Conservation (phyloP, 345 rosid species). For the Brassica carinata region DNA sequence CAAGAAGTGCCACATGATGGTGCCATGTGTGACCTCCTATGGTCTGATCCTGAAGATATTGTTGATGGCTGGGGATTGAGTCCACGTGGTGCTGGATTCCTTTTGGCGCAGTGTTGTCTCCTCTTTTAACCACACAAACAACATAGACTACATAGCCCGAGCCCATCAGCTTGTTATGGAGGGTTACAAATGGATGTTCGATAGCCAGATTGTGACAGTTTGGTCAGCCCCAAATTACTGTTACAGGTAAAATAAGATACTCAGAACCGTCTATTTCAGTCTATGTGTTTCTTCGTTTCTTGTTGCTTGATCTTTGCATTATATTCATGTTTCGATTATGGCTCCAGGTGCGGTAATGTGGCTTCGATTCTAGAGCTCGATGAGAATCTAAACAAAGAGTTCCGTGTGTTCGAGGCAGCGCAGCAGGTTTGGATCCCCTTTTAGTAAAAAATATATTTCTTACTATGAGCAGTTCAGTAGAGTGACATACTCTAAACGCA, state of each 20-base stretch:
- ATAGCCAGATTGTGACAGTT: slow-evolving; percentile 88
- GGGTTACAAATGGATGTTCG: slow-evolving; percentile 98
- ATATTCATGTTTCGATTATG: no score
- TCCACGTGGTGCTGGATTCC: slow-evolving; percentile 95
- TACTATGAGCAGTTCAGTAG: background rate
- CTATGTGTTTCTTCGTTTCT: no score
- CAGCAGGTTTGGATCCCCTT: slow-evolving; percentile 59
- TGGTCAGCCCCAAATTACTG: slow-evolving; percentile 99
- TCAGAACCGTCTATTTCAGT: no score
- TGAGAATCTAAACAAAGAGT: slow-evolving; percentile 77
- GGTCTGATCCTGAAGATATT: slow-evolving; percentile 99
- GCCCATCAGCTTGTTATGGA: slow-evolving; percentile 99
- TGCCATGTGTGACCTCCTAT: slow-evolving; percentile 97
- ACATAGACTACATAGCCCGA: slow-evolving; percentile 82
- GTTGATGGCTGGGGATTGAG: slow-evolving; percentile 99
- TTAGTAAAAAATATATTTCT: background rate
- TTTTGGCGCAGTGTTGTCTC: slow-evolving; percentile 88
- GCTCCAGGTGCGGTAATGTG: slow-evolving; percentile 95
- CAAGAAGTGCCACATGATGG: slow-evolving; percentile 99
- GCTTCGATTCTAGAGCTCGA: slow-evolving; percentile 92
- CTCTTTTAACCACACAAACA: slow-evolving; percentile 85
- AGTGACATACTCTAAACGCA: slow-evolving; percentile 41
- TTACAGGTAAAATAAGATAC: slow-evolving; percentile 62
- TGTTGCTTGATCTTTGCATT: no score
- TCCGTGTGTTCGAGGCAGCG: slow-evolving; percentile 95